These are phyloP conservation scores for Colletotrichum limetticola DNA, from an alignment of 2,329 filamentous ascomycete genomes.

Conservation along the genomic window DNA sequence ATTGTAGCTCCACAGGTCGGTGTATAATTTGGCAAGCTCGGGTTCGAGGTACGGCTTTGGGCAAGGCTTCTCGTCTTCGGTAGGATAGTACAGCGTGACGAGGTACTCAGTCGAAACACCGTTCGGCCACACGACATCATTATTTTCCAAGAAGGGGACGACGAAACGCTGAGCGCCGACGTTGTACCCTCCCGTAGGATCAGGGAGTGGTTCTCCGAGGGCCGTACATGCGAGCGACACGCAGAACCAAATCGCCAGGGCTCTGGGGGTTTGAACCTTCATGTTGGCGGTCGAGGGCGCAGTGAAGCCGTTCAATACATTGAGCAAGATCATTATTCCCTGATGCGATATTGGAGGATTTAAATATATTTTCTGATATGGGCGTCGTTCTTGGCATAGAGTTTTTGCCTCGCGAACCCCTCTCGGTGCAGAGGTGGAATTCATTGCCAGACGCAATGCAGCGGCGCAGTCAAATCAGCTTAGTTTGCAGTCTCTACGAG, in stretches of 20 bases:
- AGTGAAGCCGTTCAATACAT: not conserved
- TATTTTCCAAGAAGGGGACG: conserved; percentile 8
- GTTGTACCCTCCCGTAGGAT: conserved; percentile 25
- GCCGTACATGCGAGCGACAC: accelerated
- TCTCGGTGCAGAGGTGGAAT: not conserved
- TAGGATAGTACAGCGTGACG: conserved; percentile 35
- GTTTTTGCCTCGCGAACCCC: not conserved
- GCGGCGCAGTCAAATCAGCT: not conserved
- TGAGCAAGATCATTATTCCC: no score
- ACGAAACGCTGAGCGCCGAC: conserved; percentile 32
- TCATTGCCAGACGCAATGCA: not conserved
- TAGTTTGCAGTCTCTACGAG: not conserved
- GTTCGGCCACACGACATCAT: conserved; percentile 18
- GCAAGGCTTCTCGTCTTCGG: not conserved
- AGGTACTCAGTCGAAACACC: conserved; percentile 31
- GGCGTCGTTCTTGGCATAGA: not conserved
- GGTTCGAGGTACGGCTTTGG: conserved; percentile 29
- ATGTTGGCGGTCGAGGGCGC: not conserved
- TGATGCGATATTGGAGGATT: not conserved
- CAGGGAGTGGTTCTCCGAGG: conserved; percentile 4
- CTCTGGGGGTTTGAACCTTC: accelerated
- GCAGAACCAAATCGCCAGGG: not conserved
- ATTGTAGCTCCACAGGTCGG: conserved; percentile 14
- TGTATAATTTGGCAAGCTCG: conserved; percentile 24
- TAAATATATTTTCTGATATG: not conserved